Evolutionary conservation across 768 basidiomycete species (phyloP).

Genomic region (Tephrocybe rancida): DNA sequence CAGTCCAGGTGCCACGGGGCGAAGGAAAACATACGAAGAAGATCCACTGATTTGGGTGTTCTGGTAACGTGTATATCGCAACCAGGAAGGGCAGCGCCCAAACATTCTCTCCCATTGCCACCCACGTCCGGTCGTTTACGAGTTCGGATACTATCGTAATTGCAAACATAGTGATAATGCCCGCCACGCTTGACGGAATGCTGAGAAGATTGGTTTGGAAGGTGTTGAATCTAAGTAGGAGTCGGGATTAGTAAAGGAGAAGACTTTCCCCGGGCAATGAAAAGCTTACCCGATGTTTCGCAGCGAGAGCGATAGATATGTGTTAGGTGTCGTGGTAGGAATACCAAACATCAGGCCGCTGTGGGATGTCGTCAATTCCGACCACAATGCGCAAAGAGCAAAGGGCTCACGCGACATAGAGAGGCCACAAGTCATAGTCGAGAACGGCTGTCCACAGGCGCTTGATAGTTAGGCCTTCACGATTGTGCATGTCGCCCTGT

Average conservation of each 20-base stretch:
- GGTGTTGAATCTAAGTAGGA: constrained; percentile 49
- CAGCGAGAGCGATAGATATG: constrained; percentile 63
- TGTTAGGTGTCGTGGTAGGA: constrained; percentile 45
- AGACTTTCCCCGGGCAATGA: neutral
- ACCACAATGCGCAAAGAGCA: neutral
- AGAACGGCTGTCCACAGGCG: constrained; percentile 55
- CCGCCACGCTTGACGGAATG: constrained; percentile 55
- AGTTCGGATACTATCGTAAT: constrained; percentile 54
- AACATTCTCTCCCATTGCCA: constrained; percentile 54
- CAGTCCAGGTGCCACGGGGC: neutral
- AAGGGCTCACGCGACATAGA: constrained; percentile 54
- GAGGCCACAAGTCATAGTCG: constrained; percentile 69
- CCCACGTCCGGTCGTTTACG: constrained; percentile 54
- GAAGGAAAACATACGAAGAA: constrained; percentile 43
- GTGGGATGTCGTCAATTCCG: neutral
- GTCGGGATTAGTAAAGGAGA: neutral
- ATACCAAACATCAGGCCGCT: constrained; percentile 59
- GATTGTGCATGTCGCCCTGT: constrained; percentile 71
- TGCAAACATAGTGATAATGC: constrained; percentile 53
- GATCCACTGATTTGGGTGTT: constrained; percentile 52
- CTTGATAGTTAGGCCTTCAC: constrained; percentile 54
- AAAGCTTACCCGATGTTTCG: constrained; percentile 49
- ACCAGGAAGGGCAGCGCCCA: constrained; percentile 68
- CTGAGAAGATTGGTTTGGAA: constrained; percentile 62
- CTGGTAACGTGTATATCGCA: constrained; percentile 51